Evolutionary conservation across 2,329 filamentous ascomycete species (phyloP).

Genomic region (Ophiostoma angusticollis): DNA sequence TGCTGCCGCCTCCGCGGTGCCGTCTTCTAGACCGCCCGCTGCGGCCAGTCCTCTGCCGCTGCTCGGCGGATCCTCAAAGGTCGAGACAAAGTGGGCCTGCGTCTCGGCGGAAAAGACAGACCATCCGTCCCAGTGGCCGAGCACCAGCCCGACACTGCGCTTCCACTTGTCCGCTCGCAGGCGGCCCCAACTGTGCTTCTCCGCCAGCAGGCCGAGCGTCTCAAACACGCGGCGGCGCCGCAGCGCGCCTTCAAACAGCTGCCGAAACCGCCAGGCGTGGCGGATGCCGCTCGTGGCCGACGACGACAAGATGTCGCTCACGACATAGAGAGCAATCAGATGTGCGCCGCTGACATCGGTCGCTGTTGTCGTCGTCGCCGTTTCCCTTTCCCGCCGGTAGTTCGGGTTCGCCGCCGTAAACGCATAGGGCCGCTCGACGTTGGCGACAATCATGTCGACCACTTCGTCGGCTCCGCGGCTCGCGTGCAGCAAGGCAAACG

Average conservation of each 20-base stretch:
- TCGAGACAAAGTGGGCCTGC: constrained; percentile 56
- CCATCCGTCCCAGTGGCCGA: constrained; percentile 61
- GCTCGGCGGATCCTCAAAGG: constrained; percentile 57
- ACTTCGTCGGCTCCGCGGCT: constrained; percentile 79
- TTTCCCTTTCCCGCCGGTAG: constrained; percentile 26
- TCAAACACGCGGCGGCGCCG: constrained; percentile 59
- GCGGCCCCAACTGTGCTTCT: constrained; percentile 64
- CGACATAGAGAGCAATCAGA: constrained; percentile 67
- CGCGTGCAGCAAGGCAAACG: constrained; percentile 81
- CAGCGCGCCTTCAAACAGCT: constrained; percentile 64
- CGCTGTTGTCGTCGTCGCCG: constrained; percentile 25
- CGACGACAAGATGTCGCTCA: constrained; percentile 66
- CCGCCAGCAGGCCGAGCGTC: constrained; percentile 59
- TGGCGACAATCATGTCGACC: constrained; percentile 74
- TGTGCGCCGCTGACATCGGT: constrained; percentile 59
- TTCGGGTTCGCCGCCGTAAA: constrained; percentile 58
- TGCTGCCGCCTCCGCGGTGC: not conserved
- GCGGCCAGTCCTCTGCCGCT: constrained; percentile 22
- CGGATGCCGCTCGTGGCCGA: constrained; percentile 64
- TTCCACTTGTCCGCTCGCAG: constrained; percentile 77
- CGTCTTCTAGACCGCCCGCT: not conserved
- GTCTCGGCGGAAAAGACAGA: constrained; percentile 61
- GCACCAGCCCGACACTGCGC: constrained; percentile 55
- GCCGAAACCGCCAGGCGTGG: constrained; percentile 76
- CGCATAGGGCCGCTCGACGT: constrained; percentile 65